phyloP scores from a whole-genome alignment of 208 protist genomes.

The Leishmania mexicana region DNA sequence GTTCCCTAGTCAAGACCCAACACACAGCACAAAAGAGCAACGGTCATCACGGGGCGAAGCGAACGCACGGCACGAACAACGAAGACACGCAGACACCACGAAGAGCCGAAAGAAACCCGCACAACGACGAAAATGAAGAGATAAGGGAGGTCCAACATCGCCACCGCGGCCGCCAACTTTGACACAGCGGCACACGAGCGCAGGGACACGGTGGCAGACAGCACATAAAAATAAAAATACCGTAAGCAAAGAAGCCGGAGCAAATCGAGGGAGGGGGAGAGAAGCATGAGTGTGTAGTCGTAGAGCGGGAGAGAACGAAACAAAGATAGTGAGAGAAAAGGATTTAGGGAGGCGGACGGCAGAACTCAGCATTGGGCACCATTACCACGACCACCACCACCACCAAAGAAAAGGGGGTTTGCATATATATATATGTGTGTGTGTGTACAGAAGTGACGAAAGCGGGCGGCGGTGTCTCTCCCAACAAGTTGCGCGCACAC shows the following conservation, averaged over 20 bases:
- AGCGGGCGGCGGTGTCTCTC: background rate
- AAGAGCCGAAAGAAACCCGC: background rate
- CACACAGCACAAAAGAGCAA: background rate
- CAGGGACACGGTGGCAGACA: background rate
- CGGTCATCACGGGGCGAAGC: background rate
- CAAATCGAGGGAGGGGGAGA: background rate
- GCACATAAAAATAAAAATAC: background rate
- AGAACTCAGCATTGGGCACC: background rate
- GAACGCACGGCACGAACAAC: background rate
- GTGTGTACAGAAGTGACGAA: too few relatives aligned
- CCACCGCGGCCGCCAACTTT: background rate
- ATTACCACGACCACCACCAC: background rate
- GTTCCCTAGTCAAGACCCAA: background rate
- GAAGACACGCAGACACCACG: background rate
- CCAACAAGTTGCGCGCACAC: background rate
- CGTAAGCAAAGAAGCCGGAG: background rate
- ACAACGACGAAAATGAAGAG: background rate
- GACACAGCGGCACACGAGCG: background rate
- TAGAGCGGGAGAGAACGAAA: background rate
- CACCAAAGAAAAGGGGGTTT: background rate
- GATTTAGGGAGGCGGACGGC: background rate
- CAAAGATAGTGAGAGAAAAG: background rate
- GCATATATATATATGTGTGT: background rate
- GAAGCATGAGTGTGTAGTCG: background rate
- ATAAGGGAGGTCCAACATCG: background rate